Evolutionary conservation across 495 filamentous ascomycete species (phyloP).

Genomic region (Aspergillus taichungensis): DNA sequence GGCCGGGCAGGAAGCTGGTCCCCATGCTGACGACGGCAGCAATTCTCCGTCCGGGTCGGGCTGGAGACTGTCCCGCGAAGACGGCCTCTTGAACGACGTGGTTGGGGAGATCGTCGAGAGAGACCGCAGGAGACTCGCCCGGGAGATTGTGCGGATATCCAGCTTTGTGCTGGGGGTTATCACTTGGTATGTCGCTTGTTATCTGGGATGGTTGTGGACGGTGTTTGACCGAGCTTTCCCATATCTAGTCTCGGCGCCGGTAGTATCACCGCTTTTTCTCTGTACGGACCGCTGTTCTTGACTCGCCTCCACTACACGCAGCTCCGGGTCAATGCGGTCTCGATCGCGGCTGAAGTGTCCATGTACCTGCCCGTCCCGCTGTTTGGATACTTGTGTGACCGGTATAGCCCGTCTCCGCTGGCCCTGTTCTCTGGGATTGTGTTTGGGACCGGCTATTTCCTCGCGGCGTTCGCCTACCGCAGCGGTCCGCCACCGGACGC

Average conservation of each 20-base stretch:
- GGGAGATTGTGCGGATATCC: conserved; percentile 39
- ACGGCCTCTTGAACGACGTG: conserved; percentile 51
- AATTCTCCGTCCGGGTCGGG: conserved; percentile 9
- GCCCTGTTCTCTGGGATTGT: conserved; percentile 60
- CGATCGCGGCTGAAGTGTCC: conserved; percentile 71
- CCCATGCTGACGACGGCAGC: conserved; percentile 7
- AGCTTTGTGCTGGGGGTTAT: conserved; percentile 56
- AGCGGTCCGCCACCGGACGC: conserved; percentile 48
- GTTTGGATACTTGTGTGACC: conserved; percentile 87
- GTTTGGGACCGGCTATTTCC: conserved; percentile 72
- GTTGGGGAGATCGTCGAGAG: conserved; percentile 52
- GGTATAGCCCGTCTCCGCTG: conserved; percentile 67
- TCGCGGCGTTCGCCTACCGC: conserved; percentile 72
- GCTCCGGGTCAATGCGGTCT: conserved; percentile 80
- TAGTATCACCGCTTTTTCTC: conserved; percentile 77
- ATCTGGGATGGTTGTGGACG: not conserved
- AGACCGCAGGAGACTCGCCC: conserved; percentile 45
- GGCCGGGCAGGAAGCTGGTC: conserved; percentile 23
- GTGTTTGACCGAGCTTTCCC: conserved; percentile 4
- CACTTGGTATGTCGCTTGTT: conserved; percentile 36
- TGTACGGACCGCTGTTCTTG: conserved; percentile 86
- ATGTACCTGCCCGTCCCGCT: conserved; percentile 85
- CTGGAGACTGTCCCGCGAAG: conserved; percentile 30
- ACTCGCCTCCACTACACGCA: conserved; percentile 77
- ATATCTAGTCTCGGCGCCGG: conserved; percentile 60